Evolutionary conservation across 805 yeast genomes (phyloP), one percentile per base, ranked within the genome.

Genomic region (Huiozyma naganishii): DNA sequence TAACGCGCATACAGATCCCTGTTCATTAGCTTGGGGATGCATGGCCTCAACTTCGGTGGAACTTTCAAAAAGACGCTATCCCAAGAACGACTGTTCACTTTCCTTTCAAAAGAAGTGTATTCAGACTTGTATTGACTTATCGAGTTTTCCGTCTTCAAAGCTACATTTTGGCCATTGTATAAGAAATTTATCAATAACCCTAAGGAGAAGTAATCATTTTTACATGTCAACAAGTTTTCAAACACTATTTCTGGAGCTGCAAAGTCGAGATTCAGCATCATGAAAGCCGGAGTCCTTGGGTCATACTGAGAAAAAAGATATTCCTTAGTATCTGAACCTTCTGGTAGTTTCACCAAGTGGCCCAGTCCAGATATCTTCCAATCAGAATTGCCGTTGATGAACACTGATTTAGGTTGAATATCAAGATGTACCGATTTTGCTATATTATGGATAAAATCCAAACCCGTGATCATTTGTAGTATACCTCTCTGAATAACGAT

Each of bases 301-400:
- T 87, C 88, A 48, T 76, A 72, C 40, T 81, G 83, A 54, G 85
- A 84, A 38, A 85, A 66, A 50, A 71, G 79, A 57, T 70, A 83
- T 44, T 79, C 86, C 4, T 71, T 72, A 9, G 76, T 54, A 11
- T 72, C 74, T 37, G 61, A 51, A 68, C 84, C 55, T 68, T 74
- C 59, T 66, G 73, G 55, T 66, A 74, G 49, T 41, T 66, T 67
- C 5, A 59, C 48, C 41, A 75, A 64, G 41, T 74, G 69, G 0
- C 70, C 80, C 46, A 92, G 72, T 0, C 97, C 97, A 6, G 83
- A 74, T 2, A 92, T 59, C 60, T 90, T 92, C 97, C 98, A 92
- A 64, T 92, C 97, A 5, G 94, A 89, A 51, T 79, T 83, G 35
- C 78, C 82, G 51, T 83, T 89, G 13, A 90, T 74, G 45, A 83